These are phyloP conservation scores for Rosa chinensis DNA, from an alignment of 306 rosid genomes.

Conservation along the genomic window DNA sequence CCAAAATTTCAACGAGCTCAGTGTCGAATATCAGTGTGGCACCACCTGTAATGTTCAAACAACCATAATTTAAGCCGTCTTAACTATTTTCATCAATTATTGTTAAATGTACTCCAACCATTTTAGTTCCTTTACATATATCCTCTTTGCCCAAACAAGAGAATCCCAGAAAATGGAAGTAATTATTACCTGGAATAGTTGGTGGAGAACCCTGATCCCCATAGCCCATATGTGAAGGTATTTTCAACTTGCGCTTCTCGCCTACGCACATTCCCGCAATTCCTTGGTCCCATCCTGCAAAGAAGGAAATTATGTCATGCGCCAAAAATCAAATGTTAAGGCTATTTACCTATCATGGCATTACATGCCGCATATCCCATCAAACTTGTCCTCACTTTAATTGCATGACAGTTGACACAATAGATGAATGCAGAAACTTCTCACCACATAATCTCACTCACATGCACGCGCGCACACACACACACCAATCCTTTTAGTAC, in stretches of 20 bases:
- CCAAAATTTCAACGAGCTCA: slow-evolving; percentile 89
- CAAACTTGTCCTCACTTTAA: background rate
- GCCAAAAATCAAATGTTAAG: background rate
- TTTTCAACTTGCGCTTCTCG: slow-evolving; percentile 95
- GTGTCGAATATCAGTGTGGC: slow-evolving; percentile 92
- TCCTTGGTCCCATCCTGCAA: slow-evolving; percentile 99
- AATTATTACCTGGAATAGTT: slow-evolving; percentile 73
- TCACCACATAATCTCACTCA: background rate
- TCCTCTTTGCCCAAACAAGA: background rate
- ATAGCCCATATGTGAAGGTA: slow-evolving; percentile 91
- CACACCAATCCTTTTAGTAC: background rate
- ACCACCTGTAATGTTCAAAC: slow-evolving; percentile 64
- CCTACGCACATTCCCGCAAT: slow-evolving; percentile 89
- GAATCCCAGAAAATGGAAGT: background rate
- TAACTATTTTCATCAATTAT: background rate
- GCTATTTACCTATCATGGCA: background rate
- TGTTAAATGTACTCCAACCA: background rate
- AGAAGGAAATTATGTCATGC: background rate
- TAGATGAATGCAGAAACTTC: background rate
- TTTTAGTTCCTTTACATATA: slow-evolving; percentile 4
- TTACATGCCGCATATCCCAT: slow-evolving; percentile 1
- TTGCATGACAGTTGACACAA: background rate
- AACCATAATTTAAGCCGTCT: background rate
- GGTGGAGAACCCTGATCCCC: slow-evolving; percentile 95
- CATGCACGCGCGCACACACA: background rate